Base-by-base conservation (phyloP, 177 flowering plant species). In the Vitis hybrid region DNA sequence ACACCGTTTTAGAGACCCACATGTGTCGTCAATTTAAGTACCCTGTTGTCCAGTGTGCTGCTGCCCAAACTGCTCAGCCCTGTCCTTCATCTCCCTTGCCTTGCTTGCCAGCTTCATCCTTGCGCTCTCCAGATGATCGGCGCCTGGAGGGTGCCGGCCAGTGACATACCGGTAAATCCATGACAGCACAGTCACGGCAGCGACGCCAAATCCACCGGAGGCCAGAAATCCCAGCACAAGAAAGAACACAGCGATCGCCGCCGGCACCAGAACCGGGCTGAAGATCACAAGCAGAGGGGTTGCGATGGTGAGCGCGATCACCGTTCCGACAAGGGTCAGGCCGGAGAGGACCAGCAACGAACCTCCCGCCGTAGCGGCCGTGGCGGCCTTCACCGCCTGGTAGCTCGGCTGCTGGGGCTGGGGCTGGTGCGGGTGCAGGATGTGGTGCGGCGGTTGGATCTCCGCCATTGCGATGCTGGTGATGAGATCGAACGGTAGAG, bases 221-320 rank as follows among this genome's bases (percentile, higher is more conserved):
- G 81, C 68, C 56, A 75, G 6, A 75, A 79, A 79, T 15, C 82
- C 82, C 62, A 32, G 51, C 30, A 62, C 19, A 6, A 75, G 6
- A 10, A 79, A 71, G 11, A 67, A 35, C 24, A 72, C 74, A 1
- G 82, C 52, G 56, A 79, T 71, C 5, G 72, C 61, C 10, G 81
- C 81, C 3, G 81, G 81, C 15, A 75, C 81, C 11, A 78, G 68
- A 17, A 78, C 76, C 8, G 81, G 81, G 18, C 81, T 78, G 78
- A 78, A 78, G 3, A 78, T 72, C 52, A 78, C 81, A n/a, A 78
- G 62, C 35, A 78, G 70, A 8, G 81, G 81, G 0, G 81, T 78
- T 21, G 76, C 75, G 2, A 78, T 52, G 64, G 78, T 72, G 3
- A 78, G 61, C 1, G 65, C 76, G 11, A 78, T 71, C 30, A 75